Base-by-base conservation (phyloP, 305 asterid species). In the Fraxinus xanthoxyloides region DNA sequence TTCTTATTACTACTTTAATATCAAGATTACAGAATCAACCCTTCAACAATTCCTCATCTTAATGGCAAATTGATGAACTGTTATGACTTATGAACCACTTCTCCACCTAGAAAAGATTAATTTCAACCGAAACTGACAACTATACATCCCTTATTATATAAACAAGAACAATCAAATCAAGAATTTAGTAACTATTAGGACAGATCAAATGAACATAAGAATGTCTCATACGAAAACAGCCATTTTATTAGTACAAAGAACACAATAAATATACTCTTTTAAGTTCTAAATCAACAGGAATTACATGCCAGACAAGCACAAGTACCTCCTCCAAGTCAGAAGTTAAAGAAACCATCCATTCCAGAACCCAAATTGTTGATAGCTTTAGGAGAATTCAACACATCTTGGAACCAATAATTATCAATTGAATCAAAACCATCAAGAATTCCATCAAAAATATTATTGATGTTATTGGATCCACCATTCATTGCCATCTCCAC, bases 391-490 rank as follows among this genome's bases (percentile, higher is more conserved):
- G 91, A 85, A 81, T 54, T 79, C 79, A 92, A 76, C 76, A 79
- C 77, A 86, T 91, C 92, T 77, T 85, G 87, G 69, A 88, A 87
- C 82, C 86, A 84, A 80, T 83, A 88, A 73, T 85, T 76, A 6
- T 89, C 94, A 72, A 86, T 67, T 1, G 87, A 82, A 46, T 79
- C 92, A 36, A 88, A 92, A 26, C 84, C 95, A 83, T 89, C 97
- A 4, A 91, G 31, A 80, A 89, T 73, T 38, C 89, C 90, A 8
- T 92, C 97, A 72, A 91, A 84, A 17, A 86, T 43, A 21, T 69
- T 86, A 72, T 77, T n/a, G 35, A 78, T 63, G 40, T 73, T 30
- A 76, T 80, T 81, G 15, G 70, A 43, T 69, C 81, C 85, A 75
- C 69, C 79, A 51, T 69, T 76, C 70, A 40, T n/a, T 9, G 73